Evolutionary conservation across 139 green algal species (phyloP).

Genomic region (Volvox reticuliferus): DNA sequence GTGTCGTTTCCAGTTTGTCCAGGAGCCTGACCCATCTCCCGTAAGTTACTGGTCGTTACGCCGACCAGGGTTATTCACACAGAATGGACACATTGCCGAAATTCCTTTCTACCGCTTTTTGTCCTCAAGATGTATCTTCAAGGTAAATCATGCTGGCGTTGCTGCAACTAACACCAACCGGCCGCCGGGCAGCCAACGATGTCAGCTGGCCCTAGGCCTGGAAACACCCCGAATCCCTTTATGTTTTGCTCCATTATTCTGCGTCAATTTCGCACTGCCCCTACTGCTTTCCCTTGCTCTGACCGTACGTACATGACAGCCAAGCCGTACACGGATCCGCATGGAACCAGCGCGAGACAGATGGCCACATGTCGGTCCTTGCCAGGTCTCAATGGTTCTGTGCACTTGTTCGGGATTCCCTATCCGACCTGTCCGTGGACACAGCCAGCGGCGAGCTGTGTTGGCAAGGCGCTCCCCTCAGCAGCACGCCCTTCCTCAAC

Average conservation of each 20-base stretch:
- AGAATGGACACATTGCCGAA: background rate
- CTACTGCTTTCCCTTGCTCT: background rate
- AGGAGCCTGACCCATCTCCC: too few species aligned
- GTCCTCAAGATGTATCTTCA: background rate
- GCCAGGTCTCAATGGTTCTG: slow-evolving; percentile 9
- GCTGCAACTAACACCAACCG: too few species aligned
- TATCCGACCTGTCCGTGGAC: background rate
- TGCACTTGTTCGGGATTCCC: background rate
- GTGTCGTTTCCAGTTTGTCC: too few species aligned
- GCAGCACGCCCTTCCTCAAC: background rate
- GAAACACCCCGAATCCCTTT: too few species aligned
- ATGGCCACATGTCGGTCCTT: slow-evolving; percentile 6
- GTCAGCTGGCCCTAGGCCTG: too few species aligned
- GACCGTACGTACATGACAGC: background rate
- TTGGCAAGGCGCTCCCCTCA: background rate
- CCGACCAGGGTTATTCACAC: too few species aligned
- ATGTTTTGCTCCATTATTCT: too few species aligned
- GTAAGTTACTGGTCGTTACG: background rate
- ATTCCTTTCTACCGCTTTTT: background rate
- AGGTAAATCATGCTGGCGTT: background rate
- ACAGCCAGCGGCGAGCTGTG: background rate
- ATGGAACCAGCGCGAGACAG: background rate
- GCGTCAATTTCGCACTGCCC: too few species aligned
- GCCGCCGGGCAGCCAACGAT: too few species aligned
- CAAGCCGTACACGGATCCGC: background rate